These are phyloP conservation scores for Albophoma yamanashiensis DNA, from an alignment of 2,329 filamentous ascomycete genomes.

Conservation along the genomic window DNA sequence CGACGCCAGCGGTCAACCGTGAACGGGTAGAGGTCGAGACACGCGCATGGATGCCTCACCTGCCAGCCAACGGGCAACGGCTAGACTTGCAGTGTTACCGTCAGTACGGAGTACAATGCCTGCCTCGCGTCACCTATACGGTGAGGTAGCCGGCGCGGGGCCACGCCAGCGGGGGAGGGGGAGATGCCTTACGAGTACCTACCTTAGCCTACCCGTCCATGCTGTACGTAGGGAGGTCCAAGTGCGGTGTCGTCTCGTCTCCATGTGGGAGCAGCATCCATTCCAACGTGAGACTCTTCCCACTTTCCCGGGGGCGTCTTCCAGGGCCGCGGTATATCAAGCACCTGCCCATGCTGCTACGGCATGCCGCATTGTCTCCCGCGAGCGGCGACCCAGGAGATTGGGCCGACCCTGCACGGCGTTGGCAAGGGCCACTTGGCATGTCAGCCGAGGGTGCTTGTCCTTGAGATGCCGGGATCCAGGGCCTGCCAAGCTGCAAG, in stretches of 20 bases:
- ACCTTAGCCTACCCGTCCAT: no score
- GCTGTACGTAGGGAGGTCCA: not conserved
- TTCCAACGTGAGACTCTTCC: not conserved
- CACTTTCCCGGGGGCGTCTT: not conserved
- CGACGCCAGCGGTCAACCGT: not conserved
- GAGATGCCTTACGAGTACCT: no score
- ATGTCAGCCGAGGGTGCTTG: not conserved
- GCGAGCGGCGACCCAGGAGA: conserved; percentile 4
- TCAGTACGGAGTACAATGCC: not conserved
- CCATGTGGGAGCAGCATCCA: not conserved
- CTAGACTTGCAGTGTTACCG: not conserved
- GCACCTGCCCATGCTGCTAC: not conserved
- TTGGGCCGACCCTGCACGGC: conserved; percentile 6
- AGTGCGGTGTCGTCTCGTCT: not conserved
- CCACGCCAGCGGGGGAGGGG: no score
- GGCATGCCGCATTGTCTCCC: not conserved
- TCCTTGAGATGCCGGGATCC: not conserved
- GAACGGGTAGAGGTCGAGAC: not conserved
- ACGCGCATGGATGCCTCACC: not conserved
- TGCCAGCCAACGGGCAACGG: not conserved
- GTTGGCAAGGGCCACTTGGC: conserved; percentile 2
- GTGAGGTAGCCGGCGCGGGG: no score
- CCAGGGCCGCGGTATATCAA: not conserved
- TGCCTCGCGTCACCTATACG: no score
- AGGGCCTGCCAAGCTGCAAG: not conserved